Conservation (phyloP, 2,329 filamentous ascomycete genomes). For the Colletotrichum costaricense region DNA sequence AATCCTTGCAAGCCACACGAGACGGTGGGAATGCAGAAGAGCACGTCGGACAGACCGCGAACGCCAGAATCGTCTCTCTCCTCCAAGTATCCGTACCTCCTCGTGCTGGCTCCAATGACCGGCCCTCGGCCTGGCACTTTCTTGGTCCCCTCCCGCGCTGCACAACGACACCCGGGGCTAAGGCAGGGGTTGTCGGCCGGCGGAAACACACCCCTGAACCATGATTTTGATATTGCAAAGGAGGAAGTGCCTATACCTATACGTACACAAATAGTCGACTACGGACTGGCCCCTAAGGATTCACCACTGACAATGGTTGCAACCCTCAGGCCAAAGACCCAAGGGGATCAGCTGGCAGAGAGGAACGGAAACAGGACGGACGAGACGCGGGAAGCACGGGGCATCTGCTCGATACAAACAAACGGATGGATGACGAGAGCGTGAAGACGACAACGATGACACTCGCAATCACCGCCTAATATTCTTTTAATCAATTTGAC, state of each 20-base stretch:
- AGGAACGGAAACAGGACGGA: neutral
- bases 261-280: neutral
- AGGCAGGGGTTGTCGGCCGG: constrained; percentile 28
- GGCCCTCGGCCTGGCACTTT: constrained; percentile 24
- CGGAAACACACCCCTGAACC: constrained; percentile 28
- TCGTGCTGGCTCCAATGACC: neutral
- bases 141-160: constrained; percentile 12
- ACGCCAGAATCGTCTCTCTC: neutral
- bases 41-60: constrained; percentile 23
- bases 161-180: constrained; percentile 29
- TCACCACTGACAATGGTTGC: neutral
- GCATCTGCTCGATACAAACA: neutral
- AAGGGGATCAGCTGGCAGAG: neutral
- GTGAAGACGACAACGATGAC: neutral
- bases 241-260: neutral
- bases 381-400: neutral
- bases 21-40: constrained; percentile 31
- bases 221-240: neutral
- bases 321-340: neutral
- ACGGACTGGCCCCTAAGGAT: neutral
- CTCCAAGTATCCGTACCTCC: neutral
- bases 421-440: constrained; percentile 1
- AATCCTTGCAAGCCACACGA: constrained; percentile 36
- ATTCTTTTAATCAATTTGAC: constrained; percentile 24
- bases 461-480: neutral